Percentiles rank a stretch among this genome's conserved stretches.
phyloP scores from a whole-genome alignment of 305 asterid species.

The Salvia sclarea region DNA sequence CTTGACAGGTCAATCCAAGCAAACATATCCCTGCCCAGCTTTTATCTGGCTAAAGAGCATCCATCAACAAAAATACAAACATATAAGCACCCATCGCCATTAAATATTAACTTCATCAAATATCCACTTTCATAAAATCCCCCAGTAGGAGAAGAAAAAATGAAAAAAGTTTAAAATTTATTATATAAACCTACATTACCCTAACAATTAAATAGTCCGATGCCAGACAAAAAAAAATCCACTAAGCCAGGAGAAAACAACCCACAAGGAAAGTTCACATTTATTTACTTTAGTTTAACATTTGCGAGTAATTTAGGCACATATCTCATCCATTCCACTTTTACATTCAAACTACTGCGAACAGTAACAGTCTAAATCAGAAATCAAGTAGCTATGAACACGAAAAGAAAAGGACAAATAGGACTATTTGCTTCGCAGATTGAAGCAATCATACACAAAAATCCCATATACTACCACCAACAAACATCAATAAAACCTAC shows the following conservation, averaged over 20 bases:
- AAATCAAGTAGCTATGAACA: not conserved
- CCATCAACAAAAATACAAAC: slow-evolving; percentile 19
- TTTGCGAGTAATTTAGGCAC: not conserved
- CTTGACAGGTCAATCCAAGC: slow-evolving; percentile 86
- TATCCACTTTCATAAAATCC: not conserved
- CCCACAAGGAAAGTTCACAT: not conserved
- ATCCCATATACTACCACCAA: not conserved
- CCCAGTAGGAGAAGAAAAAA: not conserved
- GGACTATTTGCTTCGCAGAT: not conserved
- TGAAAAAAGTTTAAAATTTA: no score
- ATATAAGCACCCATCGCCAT: slow-evolving; percentile 14
- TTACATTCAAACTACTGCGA: not conserved
- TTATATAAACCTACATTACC: slow-evolving; percentile 1
- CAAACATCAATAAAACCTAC: not conserved
- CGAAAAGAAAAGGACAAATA: not conserved
- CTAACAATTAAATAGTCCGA: not conserved
- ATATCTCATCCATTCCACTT: not conserved
- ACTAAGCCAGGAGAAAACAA: not conserved
- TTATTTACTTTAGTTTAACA: not conserved
- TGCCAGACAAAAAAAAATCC: not conserved
- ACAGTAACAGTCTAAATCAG: not conserved
- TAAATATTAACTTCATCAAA: slow-evolving; percentile 10
- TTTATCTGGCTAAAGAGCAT: slow-evolving; percentile 73
- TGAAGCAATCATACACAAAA: not conserved
- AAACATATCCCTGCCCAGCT: slow-evolving; percentile 86